Conservation (phyloP, 2,329 filamentous ascomycete genomes). For the Stagonosporopsis cucurbitacearum region DNA sequence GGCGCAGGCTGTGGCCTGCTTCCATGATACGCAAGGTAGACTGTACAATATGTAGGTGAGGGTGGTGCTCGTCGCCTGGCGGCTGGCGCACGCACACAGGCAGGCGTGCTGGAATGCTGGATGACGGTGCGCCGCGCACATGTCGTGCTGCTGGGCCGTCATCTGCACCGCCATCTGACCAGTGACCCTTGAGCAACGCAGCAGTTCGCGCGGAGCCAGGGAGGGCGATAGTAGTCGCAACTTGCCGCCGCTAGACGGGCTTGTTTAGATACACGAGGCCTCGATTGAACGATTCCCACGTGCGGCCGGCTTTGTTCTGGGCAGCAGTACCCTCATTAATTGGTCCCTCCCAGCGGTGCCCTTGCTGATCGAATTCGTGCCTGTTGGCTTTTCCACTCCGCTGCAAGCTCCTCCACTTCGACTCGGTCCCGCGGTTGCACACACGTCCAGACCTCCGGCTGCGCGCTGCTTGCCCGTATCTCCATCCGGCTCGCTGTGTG, state of each 20-base stretch:
- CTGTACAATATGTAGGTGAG: slow-evolving; percentile 1
- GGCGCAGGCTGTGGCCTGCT: slow-evolving; percentile 3
- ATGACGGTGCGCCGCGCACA: slow-evolving; percentile 10
- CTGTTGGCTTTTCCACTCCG: slow-evolving; percentile 28
- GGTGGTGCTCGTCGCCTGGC: slow-evolving; percentile 13
- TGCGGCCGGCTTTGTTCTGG: slow-evolving; percentile 38
- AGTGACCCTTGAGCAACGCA: slow-evolving; percentile 22
- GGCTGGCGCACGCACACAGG: slow-evolving; percentile 9
- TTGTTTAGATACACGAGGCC: slow-evolving; percentile 48
- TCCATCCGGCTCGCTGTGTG: slow-evolving; percentile 27
- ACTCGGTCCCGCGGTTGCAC: slow-evolving; percentile 37
- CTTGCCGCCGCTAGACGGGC: slow-evolving; percentile 46
- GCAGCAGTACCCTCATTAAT: slow-evolving; percentile 36
- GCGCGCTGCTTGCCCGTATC: slow-evolving; percentile 32
- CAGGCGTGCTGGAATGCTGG: slow-evolving; percentile 20
- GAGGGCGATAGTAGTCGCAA: slow-evolving; percentile 42
- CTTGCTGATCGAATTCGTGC: slow-evolving; percentile 20
- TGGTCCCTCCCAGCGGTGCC: slow-evolving; percentile 30
- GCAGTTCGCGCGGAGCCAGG: slow-evolving; percentile 33
- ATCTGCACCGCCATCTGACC: slow-evolving; percentile 23
- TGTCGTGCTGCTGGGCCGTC: slow-evolving; percentile 20
- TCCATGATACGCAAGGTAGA: slow-evolving; percentile 4
- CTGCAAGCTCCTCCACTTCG: slow-evolving; percentile 29
- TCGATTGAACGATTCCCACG: slow-evolving; percentile 50
- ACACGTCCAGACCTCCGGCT: slow-evolving; percentile 38